Base-by-base conservation (phyloP, 2,329 filamentous ascomycete genomes). In the Coniochaeta ligniaria region DNA sequence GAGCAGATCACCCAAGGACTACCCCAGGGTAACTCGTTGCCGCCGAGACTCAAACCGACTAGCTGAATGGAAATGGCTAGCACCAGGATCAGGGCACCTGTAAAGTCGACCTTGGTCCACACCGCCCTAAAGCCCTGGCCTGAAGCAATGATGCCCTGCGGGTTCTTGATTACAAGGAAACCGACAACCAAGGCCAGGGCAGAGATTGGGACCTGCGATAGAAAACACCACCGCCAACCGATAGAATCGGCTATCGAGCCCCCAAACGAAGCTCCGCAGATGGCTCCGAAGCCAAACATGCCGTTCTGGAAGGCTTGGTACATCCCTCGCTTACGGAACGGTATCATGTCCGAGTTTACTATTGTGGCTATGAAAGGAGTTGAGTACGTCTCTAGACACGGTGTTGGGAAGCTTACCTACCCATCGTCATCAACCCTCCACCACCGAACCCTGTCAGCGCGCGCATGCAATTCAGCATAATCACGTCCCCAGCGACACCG, bases 361-460 rank as follows among this genome's bases (percentile, higher is more conserved):
- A 87, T 83, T 62, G 68, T 83, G 62, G 75, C 80, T 11, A 24
- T 45, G 7, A 12, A n/a, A 45, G 20, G 31, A 24, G 4, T 33
- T 61, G 6, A 55, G 35, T 57, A 26, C 7, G 17, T 41, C 14
- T 17, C 26, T n/a, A 31, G 9, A 9, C 8, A 6, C 11, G 3
- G 0, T 6, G 3, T 50, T 63, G 22, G 64, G 60, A 56, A 56
- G 24, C 11, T n/a, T 4, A 69, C 74, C 64, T 76, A 84, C 84
- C 86, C 85, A 91, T 89, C 0, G 87, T 87, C 73, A 89, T 83
- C 9, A 89, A 73, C 0, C 87, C 88, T 0, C 86, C 88, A 1
- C 87, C 88, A 0, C 87, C 88, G 59, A 91, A 78, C 0, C 88
- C 88, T n/a, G 85, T 84, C 45, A 90, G 72, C 0, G 85, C 87